Evolutionary conservation across 1,284 basidiomycete genomes (phyloP).

Genomic region (Vanrija sp.): DNA sequence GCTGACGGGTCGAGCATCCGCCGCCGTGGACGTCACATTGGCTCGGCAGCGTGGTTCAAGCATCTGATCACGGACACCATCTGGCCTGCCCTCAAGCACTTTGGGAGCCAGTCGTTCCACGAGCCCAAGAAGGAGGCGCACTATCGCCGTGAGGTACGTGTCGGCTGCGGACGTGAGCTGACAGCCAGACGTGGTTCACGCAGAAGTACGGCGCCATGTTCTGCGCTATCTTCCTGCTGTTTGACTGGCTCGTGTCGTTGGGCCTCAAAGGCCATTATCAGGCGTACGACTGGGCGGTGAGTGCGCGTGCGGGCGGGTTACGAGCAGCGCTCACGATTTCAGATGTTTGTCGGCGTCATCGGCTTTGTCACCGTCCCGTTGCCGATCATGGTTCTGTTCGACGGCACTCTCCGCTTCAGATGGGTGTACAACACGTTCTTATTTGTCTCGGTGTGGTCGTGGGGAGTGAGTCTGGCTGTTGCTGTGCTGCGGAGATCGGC

Average conservation of each 20-base stretch:
- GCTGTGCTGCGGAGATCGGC: too few relatives aligned
- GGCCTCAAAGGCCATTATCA: too few relatives aligned
- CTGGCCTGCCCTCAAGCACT: slow-evolving; percentile 36
- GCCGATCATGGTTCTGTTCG: slow-evolving; percentile 31
- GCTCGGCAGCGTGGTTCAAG: too few relatives aligned
- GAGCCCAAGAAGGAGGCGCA: slow-evolving; percentile 38
- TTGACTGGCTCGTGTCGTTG: too few relatives aligned
- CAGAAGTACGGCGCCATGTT: slow-evolving; percentile 35
- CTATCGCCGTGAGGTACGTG: slow-evolving; percentile 35
- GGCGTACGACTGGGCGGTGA: too few relatives aligned
- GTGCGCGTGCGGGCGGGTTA: too few relatives aligned
- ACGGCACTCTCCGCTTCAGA: slow-evolving; percentile 8
- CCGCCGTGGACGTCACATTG: too few relatives aligned
- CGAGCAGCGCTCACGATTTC: not conserved
- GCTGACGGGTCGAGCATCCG: too few relatives aligned
- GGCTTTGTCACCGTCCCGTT: slow-evolving; percentile 38
- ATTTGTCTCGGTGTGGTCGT: not conserved
- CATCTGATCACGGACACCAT: not conserved
- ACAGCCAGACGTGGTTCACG: slow-evolving; percentile 29
- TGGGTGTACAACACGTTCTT: slow-evolving; percentile 5
- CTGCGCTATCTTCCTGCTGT: slow-evolving; percentile 22
- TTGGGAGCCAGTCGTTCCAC: slow-evolving; percentile 37
- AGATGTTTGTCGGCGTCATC: slow-evolving; percentile 33
- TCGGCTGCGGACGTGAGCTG: too few relatives aligned
- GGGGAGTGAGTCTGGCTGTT: slow-evolving; percentile 16